Base-by-base conservation (phyloP, 768 basidiomycete species). In the Clitopilus passeckerianus region DNA sequence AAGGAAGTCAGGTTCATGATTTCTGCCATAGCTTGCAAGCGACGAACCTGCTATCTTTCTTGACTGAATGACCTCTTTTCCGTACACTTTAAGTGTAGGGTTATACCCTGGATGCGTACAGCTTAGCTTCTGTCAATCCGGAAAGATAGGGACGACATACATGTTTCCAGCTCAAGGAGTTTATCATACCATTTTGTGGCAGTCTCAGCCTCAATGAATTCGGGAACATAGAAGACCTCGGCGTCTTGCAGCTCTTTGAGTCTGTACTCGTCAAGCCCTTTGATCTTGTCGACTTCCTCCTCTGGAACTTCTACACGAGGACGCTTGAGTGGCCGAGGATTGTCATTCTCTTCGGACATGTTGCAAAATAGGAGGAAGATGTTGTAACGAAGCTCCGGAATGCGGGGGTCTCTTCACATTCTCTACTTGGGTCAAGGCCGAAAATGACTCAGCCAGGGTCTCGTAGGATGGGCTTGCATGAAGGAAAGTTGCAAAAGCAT, bases 41-140 rank as follows among this genome's bases (percentile, higher is more conserved):
- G 34, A 60, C 60, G n/a, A 24, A 71, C 71, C 70, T 43, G 71
- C 69, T 24, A 72, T 71, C 60, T 72, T 72, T 46, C 71, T 59
- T 15, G 71, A 72, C 35, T 72, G 71, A 1, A 53, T 61, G 7
- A 67, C 59, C 34, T 68, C 68, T 16, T 62, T 64, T 10, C 71
- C 71, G 44, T 62, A 72, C 18, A 72, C 46, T 56, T 71, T 72
- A 46, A 71, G 57, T 46, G 59, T 71, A 2, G 71, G 71, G 57
- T 65, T 64, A 59, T 72, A 70, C 71, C 71, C 71, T 72, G 22
- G 14, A 2, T 6, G 18, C 4, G 44, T 18, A n/a, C n/a, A 18
- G 54, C 5, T 52, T 41, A 52, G 50, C 3, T 10, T 43, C 23
- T 34, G 27, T 2, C 1, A 18, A 12, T 24, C 14, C 6, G 15